Evolutionary conservation across 345 rosid species (phyloP), one percentile per base, ranked within the genome.

Genomic region (Microcos paniculata): DNA sequence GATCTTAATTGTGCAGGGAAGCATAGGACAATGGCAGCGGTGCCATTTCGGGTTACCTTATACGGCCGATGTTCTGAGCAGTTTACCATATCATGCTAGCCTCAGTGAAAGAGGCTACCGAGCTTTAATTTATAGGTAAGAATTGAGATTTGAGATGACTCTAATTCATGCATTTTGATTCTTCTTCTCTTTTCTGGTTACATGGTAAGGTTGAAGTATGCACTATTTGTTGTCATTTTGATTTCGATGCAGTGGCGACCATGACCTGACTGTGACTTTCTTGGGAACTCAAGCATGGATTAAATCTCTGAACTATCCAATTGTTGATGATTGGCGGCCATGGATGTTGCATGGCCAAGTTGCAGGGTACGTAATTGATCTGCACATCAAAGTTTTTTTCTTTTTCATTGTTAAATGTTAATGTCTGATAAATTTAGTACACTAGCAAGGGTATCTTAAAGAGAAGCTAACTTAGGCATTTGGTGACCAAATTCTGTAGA

Each of bases 281-380:
- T 0, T 80, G 77, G 92, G 86, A 43, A 88, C 94, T 23, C 81
- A 81, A 81, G 91, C 81, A 8, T 90, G 94, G 92, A 85, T 87
- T 43, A 78, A 80, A 78, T 76, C 90, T 9, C 80, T 88, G 6
- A 87, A 85, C 78, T 86, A 87, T 77, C 81, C 89, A 21, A 81
- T 89, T 21, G 18, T 78, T 10, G 88, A 89, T 18, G 83, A 90
- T 23, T 88, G 92, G 92, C 80, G 94, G 56, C 76, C 86, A 3
- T 88, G 92, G 92, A 26, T 38, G 9, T 76, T 72, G 38, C 71
- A 79, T 1, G 87, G 87, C 74, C 91, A 88, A 81, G 82, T 90
- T 73, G 85, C 80, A 11, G 92, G 94, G 92, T n/a, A n/a, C n/a
- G n/a, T n/a, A n/a, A n/a, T n/a, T n/a, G 73, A 75, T 71, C 12